These are phyloP conservation scores for Ceratocystis cubensis DNA, from an alignment of 2,329 filamentous ascomycete genomes.

Conservation along the genomic window DNA sequence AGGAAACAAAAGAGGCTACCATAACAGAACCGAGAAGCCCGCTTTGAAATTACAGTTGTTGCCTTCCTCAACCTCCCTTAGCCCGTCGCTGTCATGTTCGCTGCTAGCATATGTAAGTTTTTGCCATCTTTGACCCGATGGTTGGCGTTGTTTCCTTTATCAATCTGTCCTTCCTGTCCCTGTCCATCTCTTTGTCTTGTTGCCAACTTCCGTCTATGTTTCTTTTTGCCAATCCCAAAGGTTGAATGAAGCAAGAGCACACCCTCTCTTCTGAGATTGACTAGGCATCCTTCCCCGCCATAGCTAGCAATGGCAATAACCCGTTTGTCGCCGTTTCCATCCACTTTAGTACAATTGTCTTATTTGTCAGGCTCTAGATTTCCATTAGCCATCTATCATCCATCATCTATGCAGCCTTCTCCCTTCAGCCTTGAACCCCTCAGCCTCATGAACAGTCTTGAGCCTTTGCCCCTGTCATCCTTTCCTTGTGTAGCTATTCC, in stretches of 20 bases:
- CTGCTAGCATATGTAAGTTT: conserved; percentile 8
- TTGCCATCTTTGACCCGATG: not conserved
- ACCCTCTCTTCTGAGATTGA: not conserved
- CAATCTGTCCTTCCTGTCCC: not conserved
- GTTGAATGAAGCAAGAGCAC: not conserved
- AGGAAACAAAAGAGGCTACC: not conserved
- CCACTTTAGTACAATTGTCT: not conserved
- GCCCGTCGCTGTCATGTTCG: not conserved
- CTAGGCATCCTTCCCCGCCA: not conserved
- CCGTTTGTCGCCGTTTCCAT: not conserved
- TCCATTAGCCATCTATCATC: not conserved
- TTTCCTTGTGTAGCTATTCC: not conserved
- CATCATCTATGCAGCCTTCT: not conserved
- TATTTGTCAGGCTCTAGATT: not conserved
- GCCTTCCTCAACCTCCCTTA: not conserved
- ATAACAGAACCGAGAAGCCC: not conserved
- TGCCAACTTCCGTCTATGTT: not conserved
- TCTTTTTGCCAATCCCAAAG: not conserved
- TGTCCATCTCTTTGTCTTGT: no score
- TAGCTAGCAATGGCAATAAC: not conserved
- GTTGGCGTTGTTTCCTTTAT: not conserved
- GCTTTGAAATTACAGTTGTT: not conserved
- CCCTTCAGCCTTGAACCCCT: not conserved
- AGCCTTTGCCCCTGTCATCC: not conserved
- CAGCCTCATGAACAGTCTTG: not conserved